Percentiles rank a stretch among this genome's conserved stretches.
These are phyloP conservation scores for Wallemia ichthyophaga DNA, from an alignment of 1,284 basidiomycete species.

Conservation along the genomic window DNA sequence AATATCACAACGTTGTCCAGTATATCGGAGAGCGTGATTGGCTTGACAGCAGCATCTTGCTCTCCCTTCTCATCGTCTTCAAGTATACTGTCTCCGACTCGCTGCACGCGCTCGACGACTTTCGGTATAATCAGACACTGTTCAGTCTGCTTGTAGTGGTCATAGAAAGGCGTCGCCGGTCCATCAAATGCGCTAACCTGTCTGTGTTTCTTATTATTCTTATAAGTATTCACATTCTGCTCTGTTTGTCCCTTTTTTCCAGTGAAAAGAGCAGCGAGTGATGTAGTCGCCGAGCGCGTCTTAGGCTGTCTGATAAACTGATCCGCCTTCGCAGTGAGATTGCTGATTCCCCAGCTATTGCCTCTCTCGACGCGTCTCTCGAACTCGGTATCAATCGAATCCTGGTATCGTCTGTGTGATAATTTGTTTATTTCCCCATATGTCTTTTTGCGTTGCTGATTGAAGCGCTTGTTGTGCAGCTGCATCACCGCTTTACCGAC, in stretches of 20 bases:
- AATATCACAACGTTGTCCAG: constrained; percentile 84
- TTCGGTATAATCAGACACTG: constrained; percentile 30
- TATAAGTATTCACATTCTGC: not conserved
- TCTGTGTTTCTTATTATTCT: not conserved
- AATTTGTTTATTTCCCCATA: not conserved
- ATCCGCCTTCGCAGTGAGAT: constrained; percentile 4
- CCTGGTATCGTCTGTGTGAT: not conserved
- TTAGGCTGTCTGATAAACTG: constrained; percentile 4
- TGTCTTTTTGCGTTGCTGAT: constrained; percentile 6
- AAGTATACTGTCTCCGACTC: constrained; percentile 30
- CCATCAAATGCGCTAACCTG: constrained; percentile 12
- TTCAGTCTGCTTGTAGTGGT: constrained; percentile 52
- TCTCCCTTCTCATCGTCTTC: constrained; percentile 9
- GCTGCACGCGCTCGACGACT: constrained; percentile 24
- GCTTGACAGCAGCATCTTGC: constrained; percentile 7
- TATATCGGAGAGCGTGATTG: constrained; percentile 42
- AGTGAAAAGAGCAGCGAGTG: constrained; percentile 14
- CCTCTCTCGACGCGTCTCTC: not conserved
- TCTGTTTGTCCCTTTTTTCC: not conserved
- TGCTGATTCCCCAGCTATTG: constrained; percentile 1
- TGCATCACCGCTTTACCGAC: constrained; percentile 7
- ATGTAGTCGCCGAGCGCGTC: constrained; percentile 17
- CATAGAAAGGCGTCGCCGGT: constrained; percentile 47
- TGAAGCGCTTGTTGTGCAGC: constrained; percentile 5
- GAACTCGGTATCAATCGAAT: not conserved